Evolutionary conservation across 2,329 filamentous ascomycete genomes (phyloP), one percentile per base, ranked within the genome.

Genomic region (Lecanicillium sp.): DNA sequence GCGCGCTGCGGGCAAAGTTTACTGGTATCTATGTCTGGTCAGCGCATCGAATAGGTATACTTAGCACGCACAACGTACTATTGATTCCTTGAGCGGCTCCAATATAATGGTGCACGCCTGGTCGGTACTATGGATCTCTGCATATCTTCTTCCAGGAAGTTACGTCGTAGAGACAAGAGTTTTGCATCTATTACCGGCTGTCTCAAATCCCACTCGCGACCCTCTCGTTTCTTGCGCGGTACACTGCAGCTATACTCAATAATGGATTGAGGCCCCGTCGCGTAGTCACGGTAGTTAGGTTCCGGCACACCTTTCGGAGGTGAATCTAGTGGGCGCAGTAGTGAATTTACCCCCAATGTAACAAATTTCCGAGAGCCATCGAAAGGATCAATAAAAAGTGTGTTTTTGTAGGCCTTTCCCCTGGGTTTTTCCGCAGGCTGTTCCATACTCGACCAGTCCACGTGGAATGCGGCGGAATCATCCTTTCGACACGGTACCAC

Each of bases 141-240:
- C 42, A 8, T 71, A 3, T 66, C 62, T 20, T 77, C 69, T 7
- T 90, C 87, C 2, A 97, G 69, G 25, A 92, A 72, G 55, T 97
- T 95, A 20, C 88, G 78, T n/a, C 88, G 79, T 25, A 88, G 70
- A 1, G 83, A 69, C 18, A 94, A 72, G 33, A 83, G 66, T 46
- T 90, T 77, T 0, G 83, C 87, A 49, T 82, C 72, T 5, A 94
- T 62, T 0, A 98, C 92, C 2, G 87, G 85, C 49, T 97, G 87
- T n/a, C 82, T 64, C 28, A 75, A 67, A 25, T 77, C 67, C 63
- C 82, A 84, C 0, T 53, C 53, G 56, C 28, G 63, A 65, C 14
- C 61, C 47, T 39, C 77, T 68, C 44, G 78, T 62, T 49, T 47
- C 17, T 79, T 83, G 5, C 70, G 68, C 61, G 77, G 90, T 14